Evolutionary conservation across 257 asterid species (phyloP), one percentile per base, ranked within the genome.

Genomic region (Penstemon newberryi): DNA sequence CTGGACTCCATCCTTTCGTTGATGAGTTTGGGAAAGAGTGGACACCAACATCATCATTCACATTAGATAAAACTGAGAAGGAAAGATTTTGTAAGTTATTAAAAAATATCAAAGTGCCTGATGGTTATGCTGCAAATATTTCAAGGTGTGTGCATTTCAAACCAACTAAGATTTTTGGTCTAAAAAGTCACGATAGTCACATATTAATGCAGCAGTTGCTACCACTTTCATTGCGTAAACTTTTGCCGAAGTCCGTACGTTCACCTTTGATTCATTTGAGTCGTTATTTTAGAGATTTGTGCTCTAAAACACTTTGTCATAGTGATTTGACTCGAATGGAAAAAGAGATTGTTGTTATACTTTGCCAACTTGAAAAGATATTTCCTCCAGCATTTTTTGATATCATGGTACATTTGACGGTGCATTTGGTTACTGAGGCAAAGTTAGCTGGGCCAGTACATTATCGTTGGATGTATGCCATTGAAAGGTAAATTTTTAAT

Each of bases 391-490:
- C 59, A 5, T 70, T 70, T 19, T 11, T 52, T 62, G 64, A 70
- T 39, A 25, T 70, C 40, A 68, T 57, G 65, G 58, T 44, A 6
- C 73, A 57, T 7, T 46, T 56, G 43, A 19, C n/a, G 8, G 11
- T 54, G 5, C 63, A 67, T 55, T 67, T 67, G 40, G 64, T 47
- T 54, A 18, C 3, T 25, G 57, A 68, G 62, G 73, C 73, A 42
- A 56, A 39, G 56, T 6, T 66, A 3, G 70, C 19, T 37, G 25
- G 60, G 60, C 46, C 66, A 11, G 58, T 45, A 6, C 67, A 59
- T 13, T 47, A 45, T 13, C 43, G 45, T 4, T 69, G 59, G 59
- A 70, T 70, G 69, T 70, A 50, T 25, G 63, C 70, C 6, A 11
- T 55, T 19, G 70, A 70, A 42, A 50, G n/a, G 64, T 63, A 61